These are phyloP conservation scores for Plasmodium vinckei DNA, from an alignment of 169 alveolate genomes.

Conservation along the genomic window DNA sequence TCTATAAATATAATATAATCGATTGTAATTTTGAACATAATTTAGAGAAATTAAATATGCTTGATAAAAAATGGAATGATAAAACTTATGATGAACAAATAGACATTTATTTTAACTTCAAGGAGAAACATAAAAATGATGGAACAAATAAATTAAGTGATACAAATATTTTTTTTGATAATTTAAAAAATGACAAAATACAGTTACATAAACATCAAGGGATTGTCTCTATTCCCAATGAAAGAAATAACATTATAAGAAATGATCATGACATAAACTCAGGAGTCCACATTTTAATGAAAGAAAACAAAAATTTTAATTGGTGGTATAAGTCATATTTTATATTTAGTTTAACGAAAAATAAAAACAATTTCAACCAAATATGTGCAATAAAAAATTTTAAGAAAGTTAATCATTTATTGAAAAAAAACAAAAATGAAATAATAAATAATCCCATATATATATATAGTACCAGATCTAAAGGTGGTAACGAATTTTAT, in stretches of 20 bases:
- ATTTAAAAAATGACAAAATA: no score
- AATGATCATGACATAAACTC: background rate
- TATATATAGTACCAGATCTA: conserved; percentile 11
- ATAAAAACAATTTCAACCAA: background rate
- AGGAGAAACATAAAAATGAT: background rate
- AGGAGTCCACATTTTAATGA: background rate
- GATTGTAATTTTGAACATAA: background rate
- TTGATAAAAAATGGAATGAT: background rate
- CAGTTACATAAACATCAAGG: no score
- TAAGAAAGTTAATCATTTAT: conserved; percentile 5
- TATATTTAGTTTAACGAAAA: background rate
- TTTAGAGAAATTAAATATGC: background rate
- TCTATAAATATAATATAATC: background rate
- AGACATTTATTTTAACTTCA: background rate
- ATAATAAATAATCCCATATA: conserved; percentile 1
- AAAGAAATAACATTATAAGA: background rate
- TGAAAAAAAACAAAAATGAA: background rate
- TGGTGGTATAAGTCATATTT: background rate
- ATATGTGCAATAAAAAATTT: background rate
- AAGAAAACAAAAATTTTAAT: conserved; percentile 6
- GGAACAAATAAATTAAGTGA: no score
- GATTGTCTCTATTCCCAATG: no score
- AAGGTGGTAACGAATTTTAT: conserved; percentile 25
- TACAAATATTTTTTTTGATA: no score
- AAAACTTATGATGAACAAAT: background rate